A percentile compares a stretch with the other conserved stretches of the same genome.
Evolutionary conservation across 2,329 filamentous ascomycete genomes (phyloP).

Genomic region (Colletotrichum musae): DNA sequence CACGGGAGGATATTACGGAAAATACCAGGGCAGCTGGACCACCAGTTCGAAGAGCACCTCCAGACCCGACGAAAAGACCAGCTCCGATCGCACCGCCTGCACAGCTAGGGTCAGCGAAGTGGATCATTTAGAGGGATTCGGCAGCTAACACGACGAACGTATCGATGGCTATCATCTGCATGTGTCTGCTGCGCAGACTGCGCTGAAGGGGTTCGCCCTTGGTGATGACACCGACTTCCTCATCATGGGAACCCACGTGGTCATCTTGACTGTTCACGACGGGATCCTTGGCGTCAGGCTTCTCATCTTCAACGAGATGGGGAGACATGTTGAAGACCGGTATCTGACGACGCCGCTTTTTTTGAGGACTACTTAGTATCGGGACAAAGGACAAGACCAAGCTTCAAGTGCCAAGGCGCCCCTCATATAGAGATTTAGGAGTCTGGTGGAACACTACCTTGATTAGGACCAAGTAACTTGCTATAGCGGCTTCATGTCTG

Average conservation of each 20-base stretch:
- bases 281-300: conserved; percentile 25
- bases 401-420: conserved; percentile 8
- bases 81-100: conserved; percentile 75
- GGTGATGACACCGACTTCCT: conserved; percentile 52
- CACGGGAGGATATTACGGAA: no score
- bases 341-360: conserved; percentile 1
- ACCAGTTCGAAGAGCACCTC: conserved; percentile 65
- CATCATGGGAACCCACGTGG: conserved; percentile 46
- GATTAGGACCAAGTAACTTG: conserved; percentile 2
- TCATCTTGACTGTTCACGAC: conserved; percentile 15
- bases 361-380: not conserved
- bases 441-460: not conserved
- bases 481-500: conserved; percentile 2
- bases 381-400: not conserved
- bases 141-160: not conserved
- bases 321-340: conserved; percentile 28
- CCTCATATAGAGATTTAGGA: conserved; percentile 23
- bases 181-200: conserved; percentile 67
- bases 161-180: conserved; percentile 75
- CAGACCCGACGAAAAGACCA: conserved; percentile 74
- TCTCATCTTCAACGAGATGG: conserved; percentile 34
- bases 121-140: no score
- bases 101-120: conserved; percentile 67
- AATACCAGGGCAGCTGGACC: conserved; percentile 62
- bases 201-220: conserved; percentile 48